Conservation (phyloP, 202 grass and related monocot species). For the Panicum hallii region DNA sequence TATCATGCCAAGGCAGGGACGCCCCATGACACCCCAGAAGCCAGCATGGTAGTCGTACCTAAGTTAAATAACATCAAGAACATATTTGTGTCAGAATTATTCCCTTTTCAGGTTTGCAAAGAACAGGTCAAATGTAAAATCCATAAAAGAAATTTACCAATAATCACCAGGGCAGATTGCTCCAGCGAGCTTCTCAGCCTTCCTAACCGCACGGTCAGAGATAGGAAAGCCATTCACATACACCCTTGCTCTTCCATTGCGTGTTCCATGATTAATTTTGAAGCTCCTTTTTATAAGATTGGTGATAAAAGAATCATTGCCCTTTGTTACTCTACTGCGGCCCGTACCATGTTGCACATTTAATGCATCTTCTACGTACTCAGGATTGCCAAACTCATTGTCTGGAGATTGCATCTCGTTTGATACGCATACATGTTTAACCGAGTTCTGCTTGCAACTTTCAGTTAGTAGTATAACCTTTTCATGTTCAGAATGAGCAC, state of each 20-base stretch:
- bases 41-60: constrained; percentile 95
- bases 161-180: constrained; percentile 82
- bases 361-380: constrained; percentile 53
- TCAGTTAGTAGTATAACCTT: constrained; percentile 70
- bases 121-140: constrained; percentile 44
- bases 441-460: constrained; percentile 77
- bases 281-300: constrained; percentile 94
- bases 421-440: constrained; percentile 71
- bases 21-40: constrained; percentile 88
- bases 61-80: constrained; percentile 32
- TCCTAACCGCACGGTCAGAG: constrained; percentile 65
- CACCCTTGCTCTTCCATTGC: constrained; percentile 62
- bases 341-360: constrained; percentile 49
- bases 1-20: constrained; percentile 91
- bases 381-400: constrained; percentile 57
- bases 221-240: constrained; percentile 84
- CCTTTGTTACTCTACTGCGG: constrained; percentile 48
- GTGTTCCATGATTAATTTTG: constrained; percentile 58
- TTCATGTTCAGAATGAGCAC: constrained; percentile 78
- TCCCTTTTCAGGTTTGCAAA: constrained; percentile 29
- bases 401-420: constrained; percentile 67
- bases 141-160: constrained; percentile 64
- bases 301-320: constrained; percentile 70
- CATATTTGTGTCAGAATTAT: neutral
- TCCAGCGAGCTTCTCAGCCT: constrained; percentile 88